These are phyloP conservation scores for Ettlia oleoabundans DNA, from an alignment of 139 green algal genomes.

Conservation along the genomic window DNA sequence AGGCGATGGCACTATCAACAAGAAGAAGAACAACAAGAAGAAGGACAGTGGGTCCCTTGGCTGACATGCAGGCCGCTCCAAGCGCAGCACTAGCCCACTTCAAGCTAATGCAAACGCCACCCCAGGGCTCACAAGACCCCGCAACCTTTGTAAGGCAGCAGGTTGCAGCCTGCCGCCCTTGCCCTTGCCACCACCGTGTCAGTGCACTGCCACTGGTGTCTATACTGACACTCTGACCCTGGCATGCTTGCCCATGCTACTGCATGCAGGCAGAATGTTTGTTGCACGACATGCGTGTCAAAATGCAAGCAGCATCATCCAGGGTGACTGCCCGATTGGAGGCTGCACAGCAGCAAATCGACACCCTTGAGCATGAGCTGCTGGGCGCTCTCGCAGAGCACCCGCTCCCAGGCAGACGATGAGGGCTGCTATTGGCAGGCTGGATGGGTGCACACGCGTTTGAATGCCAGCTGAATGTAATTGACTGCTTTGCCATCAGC, in stretches of 20 bases:
- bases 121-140: not conserved
- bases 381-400: no score
- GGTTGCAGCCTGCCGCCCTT: no score
- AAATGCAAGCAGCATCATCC: not conserved
- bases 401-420: no score
- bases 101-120: not conserved
- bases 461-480: not conserved
- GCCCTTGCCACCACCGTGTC: not conserved
- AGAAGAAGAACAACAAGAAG: no score
- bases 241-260: not conserved
- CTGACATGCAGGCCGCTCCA: no score
- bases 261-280: constrained; percentile 3
- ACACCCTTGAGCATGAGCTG: not conserved
- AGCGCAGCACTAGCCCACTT: not conserved
- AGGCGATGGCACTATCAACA: no score
- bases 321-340: not conserved
- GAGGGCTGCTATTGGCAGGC: not conserved
- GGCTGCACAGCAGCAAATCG: not conserved
- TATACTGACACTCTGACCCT: no score
- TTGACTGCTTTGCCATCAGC: no score
- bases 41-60: no score
- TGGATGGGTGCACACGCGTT: no score
- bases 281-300: not conserved
- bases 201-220: not conserved
- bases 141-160: not conserved